Evolutionary conservation across 768 basidiomycete species (phyloP), one percentile per base, ranked within the genome.

Genomic region (Suillus weaverae): DNA sequence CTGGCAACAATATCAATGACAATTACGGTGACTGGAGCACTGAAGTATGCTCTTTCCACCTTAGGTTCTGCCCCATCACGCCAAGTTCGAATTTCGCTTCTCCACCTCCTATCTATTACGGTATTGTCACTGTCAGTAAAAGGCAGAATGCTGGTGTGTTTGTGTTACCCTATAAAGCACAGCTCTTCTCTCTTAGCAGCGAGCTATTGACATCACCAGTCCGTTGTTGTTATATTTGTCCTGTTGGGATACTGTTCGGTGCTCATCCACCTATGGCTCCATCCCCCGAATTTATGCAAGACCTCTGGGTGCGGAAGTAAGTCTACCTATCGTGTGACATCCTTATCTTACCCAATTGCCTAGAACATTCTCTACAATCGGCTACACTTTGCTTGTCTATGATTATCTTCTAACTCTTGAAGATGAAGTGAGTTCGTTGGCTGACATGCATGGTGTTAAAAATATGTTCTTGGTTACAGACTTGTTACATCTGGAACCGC

Each of bases 351-450:
- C 26, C 10, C 2, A 1, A 18, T 60, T n/a, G 3, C 38, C 30
- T 46, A 70, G 68, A 64, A 22, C 33, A 20, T 55, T 68, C 9
- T 53, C 51, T n/a, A 5, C 66, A 32, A 66, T 44, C 8, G 62
- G 68, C 1, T 46, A 60, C 13, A 60, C 68, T 3, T 62, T 64
- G 38, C 60, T 70, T 7, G 62, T 67, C 38, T 70, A 67, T 26
- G 68, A 70, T 35, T 66, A 70, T 36, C 16, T 54, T 38, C 35
- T 70, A 51, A 70, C 70, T 9, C 56, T 70, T 13, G 32, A 61
- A 16, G 50, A 64, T 32, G 70, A 70, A 61, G 70, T 70, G 30
- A 8, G 64, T 59, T 36, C 9, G 11, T 48, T 7, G 8, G 22
- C n/a, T 13, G 35, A 2, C 22, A 46, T 33, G 5, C 36, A 22